Percentiles rank a stretch among this genome's conserved stretches.
Evolutionary conservation across 1,284 basidiomycete genomes (phyloP).

Genomic region (Trichosporon asahii): DNA sequence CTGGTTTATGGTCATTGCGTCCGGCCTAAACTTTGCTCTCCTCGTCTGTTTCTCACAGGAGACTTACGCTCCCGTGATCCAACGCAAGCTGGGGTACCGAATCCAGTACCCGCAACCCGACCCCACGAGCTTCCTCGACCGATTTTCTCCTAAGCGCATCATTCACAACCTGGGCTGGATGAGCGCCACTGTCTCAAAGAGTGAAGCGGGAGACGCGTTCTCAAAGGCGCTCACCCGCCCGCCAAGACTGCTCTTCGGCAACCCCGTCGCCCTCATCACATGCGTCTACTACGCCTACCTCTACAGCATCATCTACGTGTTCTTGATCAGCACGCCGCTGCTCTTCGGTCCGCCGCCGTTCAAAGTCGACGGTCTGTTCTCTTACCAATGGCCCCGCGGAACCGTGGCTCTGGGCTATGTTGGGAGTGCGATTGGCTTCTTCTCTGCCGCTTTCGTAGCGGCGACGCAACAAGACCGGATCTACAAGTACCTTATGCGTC

Average conservation of each 20-base stretch:
- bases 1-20: constrained; percentile 44
- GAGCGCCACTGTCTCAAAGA: constrained; percentile 37
- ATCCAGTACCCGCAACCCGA: constrained; percentile 26
- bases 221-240: constrained; percentile 48
- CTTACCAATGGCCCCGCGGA: constrained; percentile 51
- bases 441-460: constrained; percentile 47
- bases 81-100: constrained; percentile 38
- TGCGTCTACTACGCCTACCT: constrained; percentile 54
- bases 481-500: constrained; percentile 44
- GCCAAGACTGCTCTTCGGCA: constrained; percentile 48
- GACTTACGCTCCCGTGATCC: constrained; percentile 47
- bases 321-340: constrained; percentile 52
- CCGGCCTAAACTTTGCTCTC: constrained; percentile 37
- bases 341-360: constrained; percentile 50
- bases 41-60: constrained; percentile 41
- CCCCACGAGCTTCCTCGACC: constrained; percentile 16
- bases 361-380: constrained; percentile 40
- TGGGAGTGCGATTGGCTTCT: constrained; percentile 52
- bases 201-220: constrained; percentile 36
- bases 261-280: constrained; percentile 52
- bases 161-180: constrained; percentile 40
- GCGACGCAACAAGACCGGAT: constrained; percentile 51
- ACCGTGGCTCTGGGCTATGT: constrained; percentile 51
- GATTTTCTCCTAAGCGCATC: constrained; percentile 24
- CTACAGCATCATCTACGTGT: constrained; percentile 53